A percentile compares a stretch with the other conserved stretches of the same genome.
phyloP scores from a whole-genome alignment of 2,329 filamentous ascomycete genomes.

The Pseudophaeomoniella oleicola region DNA sequence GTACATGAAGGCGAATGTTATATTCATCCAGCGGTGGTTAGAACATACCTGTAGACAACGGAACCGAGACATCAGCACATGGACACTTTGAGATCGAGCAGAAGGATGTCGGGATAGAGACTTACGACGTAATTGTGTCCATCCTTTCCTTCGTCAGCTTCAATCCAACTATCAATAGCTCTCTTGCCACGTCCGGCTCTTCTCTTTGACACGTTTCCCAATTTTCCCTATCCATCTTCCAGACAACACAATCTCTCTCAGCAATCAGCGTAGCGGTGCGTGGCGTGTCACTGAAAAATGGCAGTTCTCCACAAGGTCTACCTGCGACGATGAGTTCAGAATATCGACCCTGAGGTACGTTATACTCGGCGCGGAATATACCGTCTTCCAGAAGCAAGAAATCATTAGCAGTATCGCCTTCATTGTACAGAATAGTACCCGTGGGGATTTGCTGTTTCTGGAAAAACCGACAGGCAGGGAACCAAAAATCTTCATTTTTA shows the following conservation, averaged over 20 bases:
- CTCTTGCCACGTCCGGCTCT: conserved; percentile 64
- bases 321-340: conserved; percentile 88
- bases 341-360: conserved; percentile 75
- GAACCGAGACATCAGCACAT: too few species aligned
- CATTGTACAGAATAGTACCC: conserved; percentile 61
- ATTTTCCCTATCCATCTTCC: conserved; percentile 57
- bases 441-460: conserved; percentile 49
- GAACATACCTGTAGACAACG: not conserved
- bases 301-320: conserved; percentile 87
- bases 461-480: conserved; percentile 64
- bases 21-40: not conserved
- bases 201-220: conserved; percentile 61
- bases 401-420: conserved; percentile 61
- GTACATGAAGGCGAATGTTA: too few species aligned
- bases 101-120: too few species aligned
- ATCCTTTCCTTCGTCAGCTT: conserved; percentile 93
- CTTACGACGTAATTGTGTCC: conserved; percentile 50
- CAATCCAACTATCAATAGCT: conserved; percentile 73
- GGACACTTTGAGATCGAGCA: too few species aligned
- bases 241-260: conserved; percentile 68
- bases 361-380: conserved; percentile 79
- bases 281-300: conserved; percentile 84
- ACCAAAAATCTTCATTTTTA: conserved; percentile 93
- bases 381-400: conserved; percentile 88
- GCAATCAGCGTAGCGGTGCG: conserved; percentile 76